phyloP scores from a whole-genome alignment of 345 rosid species.

The Populus nigra region DNA sequence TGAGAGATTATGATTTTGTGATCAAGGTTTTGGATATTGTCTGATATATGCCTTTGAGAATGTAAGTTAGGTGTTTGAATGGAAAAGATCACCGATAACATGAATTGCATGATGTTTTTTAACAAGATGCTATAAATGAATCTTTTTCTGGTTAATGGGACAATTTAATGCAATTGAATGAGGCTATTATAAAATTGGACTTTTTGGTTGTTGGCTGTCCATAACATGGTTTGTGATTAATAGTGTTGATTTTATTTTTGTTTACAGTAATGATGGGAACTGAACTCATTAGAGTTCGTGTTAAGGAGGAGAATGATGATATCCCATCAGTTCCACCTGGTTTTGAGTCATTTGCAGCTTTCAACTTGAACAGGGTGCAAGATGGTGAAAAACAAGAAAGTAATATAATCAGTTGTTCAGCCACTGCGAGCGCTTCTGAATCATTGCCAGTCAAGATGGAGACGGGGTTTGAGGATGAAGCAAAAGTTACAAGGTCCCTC shows the following conservation, averaged over 20 bases:
- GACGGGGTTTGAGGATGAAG: slow-evolving; percentile 34
- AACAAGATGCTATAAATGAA: not conserved
- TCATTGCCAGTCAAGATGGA: slow-evolving; percentile 45
- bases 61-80: not conserved
- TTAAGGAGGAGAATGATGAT: slow-evolving; percentile 84
- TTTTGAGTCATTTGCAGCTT: slow-evolving; percentile 81
- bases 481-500: slow-evolving; percentile 48
- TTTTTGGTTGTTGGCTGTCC: not conserved
- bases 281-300: slow-evolving; percentile 72
- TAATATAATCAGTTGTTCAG: slow-evolving; percentile 33
- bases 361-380: slow-evolving; percentile 50
- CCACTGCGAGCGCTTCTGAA: slow-evolving; percentile 42
- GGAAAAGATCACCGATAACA: not conserved
- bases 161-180: not conserved
- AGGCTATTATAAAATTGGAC: not conserved
- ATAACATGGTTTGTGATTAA: not conserved
- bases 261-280: slow-evolving; percentile 68
- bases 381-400: slow-evolving; percentile 39
- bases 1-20: not conserved
- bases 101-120: not conserved
- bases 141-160: not conserved
- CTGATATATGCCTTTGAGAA: not conserved
- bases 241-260: not conserved
- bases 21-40: not conserved
- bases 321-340: slow-evolving; percentile 92